phyloP scores from a whole-genome alignment of 495 filamentous ascomycete species.

The Aspergillus campestris region DNA sequence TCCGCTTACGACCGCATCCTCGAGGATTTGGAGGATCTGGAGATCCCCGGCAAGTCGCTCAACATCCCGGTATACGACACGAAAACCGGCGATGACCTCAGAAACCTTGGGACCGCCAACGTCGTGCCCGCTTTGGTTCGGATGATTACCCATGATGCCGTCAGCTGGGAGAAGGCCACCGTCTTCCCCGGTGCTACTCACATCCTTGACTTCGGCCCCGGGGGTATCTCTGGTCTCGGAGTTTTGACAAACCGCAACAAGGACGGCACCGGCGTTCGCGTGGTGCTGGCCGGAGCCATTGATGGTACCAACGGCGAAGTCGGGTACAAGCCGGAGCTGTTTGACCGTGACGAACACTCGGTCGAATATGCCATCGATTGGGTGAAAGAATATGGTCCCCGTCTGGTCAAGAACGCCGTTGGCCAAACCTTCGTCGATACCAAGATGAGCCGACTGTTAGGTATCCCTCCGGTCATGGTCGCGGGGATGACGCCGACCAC shows the following conservation, averaged over 20 bases:
- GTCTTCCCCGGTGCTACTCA: slow-evolving; percentile 84
- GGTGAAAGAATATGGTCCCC: slow-evolving; percentile 92
- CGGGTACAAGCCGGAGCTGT: slow-evolving; percentile 94
- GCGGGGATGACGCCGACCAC: slow-evolving; percentile 95
- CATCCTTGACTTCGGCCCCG: slow-evolving; percentile 91
- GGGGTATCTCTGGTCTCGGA: slow-evolving; percentile 90
- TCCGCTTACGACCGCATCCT: slow-evolving; percentile 70
- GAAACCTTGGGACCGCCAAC: slow-evolving; percentile 50
- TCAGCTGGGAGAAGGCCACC: slow-evolving; percentile 92
- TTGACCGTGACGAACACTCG: slow-evolving; percentile 88
- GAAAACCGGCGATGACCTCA: slow-evolving; percentile 72
- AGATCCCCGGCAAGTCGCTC: slow-evolving; percentile 58
- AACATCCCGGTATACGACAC: slow-evolving; percentile 83
- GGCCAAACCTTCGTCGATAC: slow-evolving; percentile 91
- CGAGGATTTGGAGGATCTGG: slow-evolving; percentile 76
- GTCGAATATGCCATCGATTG: slow-evolving; percentile 96
- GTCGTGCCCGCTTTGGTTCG: slow-evolving; percentile 77
- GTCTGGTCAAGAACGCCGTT: slow-evolving; percentile 73
- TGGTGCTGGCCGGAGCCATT: slow-evolving; percentile 86
- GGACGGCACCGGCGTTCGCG: slow-evolving; percentile 91
- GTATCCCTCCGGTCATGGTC: slow-evolving; percentile 84
- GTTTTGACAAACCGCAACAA: slow-evolving; percentile 98
- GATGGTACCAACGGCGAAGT: slow-evolving; percentile 84
- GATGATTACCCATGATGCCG: slow-evolving; percentile 86
- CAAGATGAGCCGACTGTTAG: slow-evolving; percentile 90